Evolutionary conservation across 2,329 filamentous ascomycete species (phyloP).

Genomic region (Fusarium sp.): DNA sequence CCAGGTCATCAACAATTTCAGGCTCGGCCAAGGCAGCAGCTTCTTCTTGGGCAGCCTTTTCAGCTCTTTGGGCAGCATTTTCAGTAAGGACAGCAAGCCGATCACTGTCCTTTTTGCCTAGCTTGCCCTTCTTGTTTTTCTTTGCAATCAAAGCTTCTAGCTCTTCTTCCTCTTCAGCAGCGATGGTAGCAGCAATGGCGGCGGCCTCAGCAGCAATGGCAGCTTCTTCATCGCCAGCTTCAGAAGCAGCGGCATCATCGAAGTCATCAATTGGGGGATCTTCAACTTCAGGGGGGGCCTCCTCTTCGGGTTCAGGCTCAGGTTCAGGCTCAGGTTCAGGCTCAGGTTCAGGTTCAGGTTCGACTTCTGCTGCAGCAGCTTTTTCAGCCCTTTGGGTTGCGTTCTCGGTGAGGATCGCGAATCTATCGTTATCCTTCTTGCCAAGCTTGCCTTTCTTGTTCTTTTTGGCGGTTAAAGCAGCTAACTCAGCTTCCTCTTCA

Average conservation of each 20-base stretch:
- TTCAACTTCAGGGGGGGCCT: background rate
- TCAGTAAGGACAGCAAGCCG: slow-evolving; percentile 37
- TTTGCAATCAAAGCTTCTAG: slow-evolving; percentile 34
- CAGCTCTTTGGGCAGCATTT: slow-evolving; percentile 25
- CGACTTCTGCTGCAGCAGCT: slow-evolving; percentile 19
- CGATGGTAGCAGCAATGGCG: slow-evolving; percentile 18
- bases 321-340: slow-evolving; percentile 39
- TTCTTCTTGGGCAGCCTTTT: slow-evolving; percentile 24
- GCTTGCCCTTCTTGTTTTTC: slow-evolving; percentile 38
- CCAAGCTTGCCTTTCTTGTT: slow-evolving; percentile 47
- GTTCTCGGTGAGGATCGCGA: slow-evolving; percentile 41
- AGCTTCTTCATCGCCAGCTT: slow-evolving; percentile 31
- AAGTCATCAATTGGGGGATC: slow-evolving; percentile 18
- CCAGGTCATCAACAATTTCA: slow-evolving; percentile 27
- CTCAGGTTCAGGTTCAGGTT: slow-evolving; percentile 17
- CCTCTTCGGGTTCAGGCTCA: slow-evolving; percentile 49
- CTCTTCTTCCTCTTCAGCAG: slow-evolving; percentile 41
- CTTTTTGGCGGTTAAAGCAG: slow-evolving; percentile 51
- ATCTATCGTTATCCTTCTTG: slow-evolving; percentile 49
- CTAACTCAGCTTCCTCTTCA: slow-evolving; percentile 44
- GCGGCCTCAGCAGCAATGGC: slow-evolving; percentile 49
- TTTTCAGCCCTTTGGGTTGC: slow-evolving; percentile 38
- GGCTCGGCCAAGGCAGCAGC: slow-evolving; percentile 35
- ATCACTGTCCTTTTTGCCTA: slow-evolving; percentile 41
- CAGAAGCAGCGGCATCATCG: slow-evolving; percentile 31